Conservation (phyloP, 2,329 filamentous ascomycete genomes). For the Amphichorda felina region DNA sequence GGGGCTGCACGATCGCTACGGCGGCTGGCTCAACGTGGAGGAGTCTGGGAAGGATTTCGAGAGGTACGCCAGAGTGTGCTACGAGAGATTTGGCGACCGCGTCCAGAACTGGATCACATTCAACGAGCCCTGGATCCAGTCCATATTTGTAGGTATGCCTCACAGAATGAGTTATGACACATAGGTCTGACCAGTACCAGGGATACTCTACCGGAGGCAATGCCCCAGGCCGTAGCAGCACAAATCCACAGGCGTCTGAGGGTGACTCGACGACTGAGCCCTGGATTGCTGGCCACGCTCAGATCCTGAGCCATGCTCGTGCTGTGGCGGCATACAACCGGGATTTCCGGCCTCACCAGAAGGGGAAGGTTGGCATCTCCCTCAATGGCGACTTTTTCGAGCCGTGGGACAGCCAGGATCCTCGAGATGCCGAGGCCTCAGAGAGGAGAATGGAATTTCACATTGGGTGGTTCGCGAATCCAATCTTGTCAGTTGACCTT, state of each 20-base stretch:
- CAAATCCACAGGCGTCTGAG: conserved; percentile 11
- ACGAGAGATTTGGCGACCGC: conserved; percentile 25
- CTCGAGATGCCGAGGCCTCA: conserved; percentile 15
- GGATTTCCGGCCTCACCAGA: conserved; percentile 16
- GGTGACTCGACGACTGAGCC: conserved; percentile 22
- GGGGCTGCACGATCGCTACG: conserved; percentile 21
- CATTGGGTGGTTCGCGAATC: conserved; percentile 26
- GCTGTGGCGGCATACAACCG: conserved; percentile 17
- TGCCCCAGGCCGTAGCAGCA: conserved; percentile 18
- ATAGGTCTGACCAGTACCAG: conserved; percentile 5
- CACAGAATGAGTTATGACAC: not conserved
- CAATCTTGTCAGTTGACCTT: conserved; percentile 21
- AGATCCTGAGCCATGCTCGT: conserved; percentile 22
- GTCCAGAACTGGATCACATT: conserved; percentile 26
- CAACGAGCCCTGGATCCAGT: conserved; percentile 25
- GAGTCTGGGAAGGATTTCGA: conserved; percentile 21
- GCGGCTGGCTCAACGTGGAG: conserved; percentile 18
- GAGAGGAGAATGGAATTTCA: conserved; percentile 23
- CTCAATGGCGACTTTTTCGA: conserved; percentile 26
- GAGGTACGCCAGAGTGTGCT: conserved; percentile 22
- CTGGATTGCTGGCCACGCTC: conserved; percentile 20
- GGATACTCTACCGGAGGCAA: conserved; percentile 21
- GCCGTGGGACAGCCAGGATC: conserved; percentile 17
- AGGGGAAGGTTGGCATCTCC: conserved; percentile 20
- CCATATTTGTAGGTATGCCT: conserved; percentile 16